Conservation (phyloP, 768 basidiomycete species). For the Mrakia frigida region DNA sequence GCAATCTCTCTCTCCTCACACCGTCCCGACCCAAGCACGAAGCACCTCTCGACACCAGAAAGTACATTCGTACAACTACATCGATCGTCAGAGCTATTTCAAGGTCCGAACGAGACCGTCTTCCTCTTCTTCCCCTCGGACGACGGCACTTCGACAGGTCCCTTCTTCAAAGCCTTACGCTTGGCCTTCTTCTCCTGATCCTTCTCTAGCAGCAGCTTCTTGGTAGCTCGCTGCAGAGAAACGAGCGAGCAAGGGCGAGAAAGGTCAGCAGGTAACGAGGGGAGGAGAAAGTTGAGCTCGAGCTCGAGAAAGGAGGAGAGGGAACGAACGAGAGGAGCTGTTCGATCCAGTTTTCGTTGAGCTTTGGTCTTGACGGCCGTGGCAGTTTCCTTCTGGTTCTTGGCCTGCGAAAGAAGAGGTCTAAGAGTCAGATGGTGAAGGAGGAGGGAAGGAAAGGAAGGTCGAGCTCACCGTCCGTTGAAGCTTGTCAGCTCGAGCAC, state of each 20-base stretch:
- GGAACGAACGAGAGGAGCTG: constrained; percentile 28
- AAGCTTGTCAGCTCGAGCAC: constrained; percentile 16
- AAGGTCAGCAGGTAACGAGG: background rate
- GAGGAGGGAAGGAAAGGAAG: background rate
- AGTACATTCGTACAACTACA: constrained; percentile 1
- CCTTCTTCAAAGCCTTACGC: constrained; percentile 28
- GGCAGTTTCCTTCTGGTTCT: background rate
- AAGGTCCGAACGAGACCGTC: constrained; percentile 21
- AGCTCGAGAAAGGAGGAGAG: no score
- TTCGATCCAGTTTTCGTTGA: constrained; percentile 31
- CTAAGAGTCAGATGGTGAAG: background rate
- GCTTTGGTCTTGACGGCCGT: constrained; percentile 25
- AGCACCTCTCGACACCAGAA: no score
- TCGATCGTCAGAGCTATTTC: background rate
- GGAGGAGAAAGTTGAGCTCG: no score
- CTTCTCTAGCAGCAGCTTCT: constrained; percentile 27
- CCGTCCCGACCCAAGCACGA: no score
- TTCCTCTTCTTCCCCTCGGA: constrained; percentile 25
- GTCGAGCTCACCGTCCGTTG: constrained; percentile 19
- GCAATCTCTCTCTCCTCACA: no score
- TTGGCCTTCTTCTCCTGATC: constrained; percentile 25
- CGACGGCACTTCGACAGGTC: background rate
- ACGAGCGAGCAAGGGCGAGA: background rate
- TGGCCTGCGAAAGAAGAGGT: background rate
- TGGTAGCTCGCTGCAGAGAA: constrained; percentile 20